Percentiles rank a stretch among this genome's conserved stretches.
These are phyloP conservation scores for Scheffersomyces illinoinensis DNA, from an alignment of 1,139 yeast species.

Conservation along the genomic window DNA sequence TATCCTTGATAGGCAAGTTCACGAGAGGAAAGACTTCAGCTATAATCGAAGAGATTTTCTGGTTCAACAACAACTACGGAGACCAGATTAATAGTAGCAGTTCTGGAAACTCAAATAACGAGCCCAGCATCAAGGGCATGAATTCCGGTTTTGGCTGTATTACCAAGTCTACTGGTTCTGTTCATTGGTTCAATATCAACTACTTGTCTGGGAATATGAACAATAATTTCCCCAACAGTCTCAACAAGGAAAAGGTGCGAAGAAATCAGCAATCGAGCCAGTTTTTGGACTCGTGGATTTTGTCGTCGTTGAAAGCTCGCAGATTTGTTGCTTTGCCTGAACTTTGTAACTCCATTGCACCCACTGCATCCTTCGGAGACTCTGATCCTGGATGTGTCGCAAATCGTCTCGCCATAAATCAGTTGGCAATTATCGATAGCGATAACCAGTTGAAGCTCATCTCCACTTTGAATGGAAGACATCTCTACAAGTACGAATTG, in stretches of 20 bases:
- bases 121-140: slow-evolving; percentile 17
- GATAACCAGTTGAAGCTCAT: slow-evolving; percentile 41
- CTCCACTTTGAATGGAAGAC: slow-evolving; percentile 45
- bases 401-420: slow-evolving; percentile 19
- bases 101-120: neutral
- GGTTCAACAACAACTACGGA: slow-evolving; percentile 43
- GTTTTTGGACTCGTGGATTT: slow-evolving; percentile 43
- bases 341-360: slow-evolving; percentile 9
- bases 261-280: slow-evolving; percentile 8
- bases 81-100: slow-evolving; percentile 1
- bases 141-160: slow-evolving; percentile 56
- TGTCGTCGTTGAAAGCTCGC: slow-evolving; percentile 35
- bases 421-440: slow-evolving; percentile 39
- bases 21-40: slow-evolving; percentile 67
- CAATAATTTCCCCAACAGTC: slow-evolving; percentile 28
- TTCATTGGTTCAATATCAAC: slow-evolving; percentile 61
- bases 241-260: slow-evolving; percentile 1
- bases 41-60: slow-evolving; percentile 48
- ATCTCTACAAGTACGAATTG: slow-evolving; percentile 45
- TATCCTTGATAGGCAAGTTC: slow-evolving; percentile 60
- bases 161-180: slow-evolving; percentile 57
- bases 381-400: slow-evolving; percentile 1
- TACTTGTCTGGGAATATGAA: slow-evolving; percentile 36
- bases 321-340: slow-evolving; percentile 34
- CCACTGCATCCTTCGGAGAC: neutral